Evolutionary conservation across 129 eudicot genomes (phyloP).

Genomic region (Mikania micrantha): DNA sequence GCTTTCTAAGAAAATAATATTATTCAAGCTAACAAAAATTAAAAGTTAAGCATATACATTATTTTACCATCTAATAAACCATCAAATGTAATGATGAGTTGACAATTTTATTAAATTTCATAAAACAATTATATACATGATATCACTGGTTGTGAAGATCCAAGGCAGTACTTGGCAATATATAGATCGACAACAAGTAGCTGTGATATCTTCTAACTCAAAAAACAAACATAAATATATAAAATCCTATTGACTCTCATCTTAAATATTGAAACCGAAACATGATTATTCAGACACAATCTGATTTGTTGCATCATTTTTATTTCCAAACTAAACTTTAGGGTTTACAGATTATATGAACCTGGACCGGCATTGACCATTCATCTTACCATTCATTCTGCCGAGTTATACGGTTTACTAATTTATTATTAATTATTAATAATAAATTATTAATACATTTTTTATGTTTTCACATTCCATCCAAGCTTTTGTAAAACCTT

Average conservation of each 20-base stretch:
- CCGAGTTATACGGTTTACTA: constrained; percentile 30
- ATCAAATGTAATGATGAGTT: constrained; percentile 13
- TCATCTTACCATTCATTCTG: constrained; percentile 33
- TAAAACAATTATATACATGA: not conserved
- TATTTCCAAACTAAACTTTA: not conserved
- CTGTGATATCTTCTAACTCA: constrained; percentile 20
- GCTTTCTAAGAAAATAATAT: not conserved
- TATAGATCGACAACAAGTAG: constrained; percentile 28
- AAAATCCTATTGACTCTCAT: constrained; percentile 1
- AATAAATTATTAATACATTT: no score
- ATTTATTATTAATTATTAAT: not conserved
- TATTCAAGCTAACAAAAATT: not conserved
- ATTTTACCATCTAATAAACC: constrained; percentile 9
- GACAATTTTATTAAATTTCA: not conserved
- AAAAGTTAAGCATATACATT: not conserved
- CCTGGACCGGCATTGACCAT: constrained; percentile 38
- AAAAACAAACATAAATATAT: not conserved
- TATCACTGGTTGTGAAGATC: constrained; percentile 19
- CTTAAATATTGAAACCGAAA: not conserved
- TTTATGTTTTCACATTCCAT: constrained; percentile 16
- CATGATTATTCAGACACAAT: no score
- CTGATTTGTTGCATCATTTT: no score
- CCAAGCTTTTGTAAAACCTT: constrained; percentile 14
- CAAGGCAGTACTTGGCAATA: constrained; percentile 12
- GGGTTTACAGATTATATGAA: constrained; percentile 34